These are phyloP conservation scores for Hirschfeldia incana DNA, from an alignment of 345 rosid genomes.

Conservation along the genomic window DNA sequence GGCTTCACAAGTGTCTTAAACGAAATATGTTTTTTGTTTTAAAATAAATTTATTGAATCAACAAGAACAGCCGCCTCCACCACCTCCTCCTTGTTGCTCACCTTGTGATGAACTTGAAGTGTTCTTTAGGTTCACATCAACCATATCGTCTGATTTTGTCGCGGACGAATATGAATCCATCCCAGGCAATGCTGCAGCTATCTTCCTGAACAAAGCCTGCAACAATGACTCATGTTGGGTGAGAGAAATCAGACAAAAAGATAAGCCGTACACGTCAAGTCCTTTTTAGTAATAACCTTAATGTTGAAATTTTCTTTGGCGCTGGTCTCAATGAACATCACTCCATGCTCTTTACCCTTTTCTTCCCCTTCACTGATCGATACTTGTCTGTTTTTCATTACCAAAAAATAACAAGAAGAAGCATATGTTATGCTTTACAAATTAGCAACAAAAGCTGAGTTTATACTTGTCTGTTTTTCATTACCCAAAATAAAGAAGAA, in stretches of 20 bases:
- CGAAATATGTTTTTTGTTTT: not conserved
- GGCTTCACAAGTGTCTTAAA: not conserved
- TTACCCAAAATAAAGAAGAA: not conserved
- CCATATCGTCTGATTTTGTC: constrained; percentile 93
- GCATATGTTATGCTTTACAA: not conserved
- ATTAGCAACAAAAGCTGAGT: not conserved
- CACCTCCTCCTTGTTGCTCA: constrained; percentile 63
- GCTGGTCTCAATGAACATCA: constrained; percentile 92
- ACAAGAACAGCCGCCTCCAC: constrained; percentile 66
- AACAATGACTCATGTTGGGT: not conserved
- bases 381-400: not conserved
- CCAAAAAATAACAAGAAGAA: not conserved
- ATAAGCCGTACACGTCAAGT: not conserved
- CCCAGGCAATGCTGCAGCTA: constrained; percentile 92
- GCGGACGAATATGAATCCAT: constrained; percentile 78
- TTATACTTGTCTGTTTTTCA: not conserved
- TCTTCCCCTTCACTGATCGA: constrained; percentile 80
- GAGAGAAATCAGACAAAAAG: not conserved
- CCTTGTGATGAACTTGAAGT: constrained; percentile 66
- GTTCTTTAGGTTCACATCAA: constrained; percentile 86
- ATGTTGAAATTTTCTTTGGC: constrained; percentile 93
- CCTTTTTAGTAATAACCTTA: constrained; percentile 48
- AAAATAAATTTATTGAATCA: constrained; percentile 30
- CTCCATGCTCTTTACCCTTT: constrained; percentile 73
- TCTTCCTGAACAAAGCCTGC: constrained; percentile 93